Evolutionary conservation across 257 asterid genomes (phyloP).

Genomic region (Haberlea rhodopensis): DNA sequence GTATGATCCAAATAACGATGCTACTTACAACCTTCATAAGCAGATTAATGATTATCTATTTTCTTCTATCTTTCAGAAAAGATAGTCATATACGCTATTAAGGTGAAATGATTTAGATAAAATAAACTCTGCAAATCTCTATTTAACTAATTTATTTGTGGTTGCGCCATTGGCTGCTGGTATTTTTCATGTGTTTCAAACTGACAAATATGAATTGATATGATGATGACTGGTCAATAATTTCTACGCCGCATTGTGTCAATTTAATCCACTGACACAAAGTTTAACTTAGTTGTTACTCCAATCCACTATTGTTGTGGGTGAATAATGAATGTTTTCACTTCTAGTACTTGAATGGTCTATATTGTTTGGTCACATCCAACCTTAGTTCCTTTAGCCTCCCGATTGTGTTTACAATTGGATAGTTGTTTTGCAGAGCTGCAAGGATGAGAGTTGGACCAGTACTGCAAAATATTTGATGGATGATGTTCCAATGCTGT

Average conservation of each 20-base stretch:
- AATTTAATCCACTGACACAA: neutral
- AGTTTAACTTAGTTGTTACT: neutral
- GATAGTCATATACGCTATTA: constrained; percentile 4
- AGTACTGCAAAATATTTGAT: constrained; percentile 70
- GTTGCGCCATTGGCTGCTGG: neutral
- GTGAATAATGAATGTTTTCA: neutral
- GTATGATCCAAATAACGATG: constrained; percentile 46
- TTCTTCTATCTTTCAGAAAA: neutral
- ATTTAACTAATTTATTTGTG: neutral
- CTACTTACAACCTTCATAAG: constrained; percentile 18
- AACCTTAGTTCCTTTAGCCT: constrained; percentile 10
- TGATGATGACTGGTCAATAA: neutral
- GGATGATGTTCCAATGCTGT: constrained; percentile 78
- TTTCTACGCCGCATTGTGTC: neutral
- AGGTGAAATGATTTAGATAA: constrained; percentile 15
- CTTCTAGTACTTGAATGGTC: constrained; percentile 15
- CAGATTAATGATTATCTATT: constrained; percentile 10
- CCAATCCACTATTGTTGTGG: neutral
- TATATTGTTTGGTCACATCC: constrained; percentile 2
- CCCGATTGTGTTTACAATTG: constrained; percentile 22
- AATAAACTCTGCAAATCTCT: neutral
- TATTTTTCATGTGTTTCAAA: neutral
- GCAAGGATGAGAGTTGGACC: constrained; percentile 93
- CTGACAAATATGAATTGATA: neutral
- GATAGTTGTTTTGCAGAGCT: constrained; percentile 57